Base-by-base conservation (phyloP, 192 early-diverging fungal genomes). In the Rhizophagus sp. region DNA sequence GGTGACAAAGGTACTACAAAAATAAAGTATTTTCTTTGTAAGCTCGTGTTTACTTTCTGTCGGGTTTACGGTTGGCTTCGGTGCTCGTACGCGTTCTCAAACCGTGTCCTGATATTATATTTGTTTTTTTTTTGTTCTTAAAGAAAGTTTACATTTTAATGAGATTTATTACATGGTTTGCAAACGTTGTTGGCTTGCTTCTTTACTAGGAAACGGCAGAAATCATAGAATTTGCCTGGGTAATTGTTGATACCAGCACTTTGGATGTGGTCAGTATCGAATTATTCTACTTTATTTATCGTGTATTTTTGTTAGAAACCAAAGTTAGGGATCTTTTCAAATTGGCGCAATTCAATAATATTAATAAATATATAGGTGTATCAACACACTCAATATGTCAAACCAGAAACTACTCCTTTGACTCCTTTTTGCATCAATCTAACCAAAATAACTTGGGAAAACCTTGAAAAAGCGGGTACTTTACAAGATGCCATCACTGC, bases 371-470 rank as follows among this genome's bases (percentile, higher is more conserved):
- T 33, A 24, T 62, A 79, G 78, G 78, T 82, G 19, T 79, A 90
- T 75, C 83, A 89, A 73, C 82, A 88, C 36, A 82, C 85, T 66
- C 76, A 64, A 25, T 87, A 89, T 64, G 85, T 88, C 61, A 86
- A 87, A 73, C 90, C 88, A 11, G 82, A 88, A 79, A 68, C 72
- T 34, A 88, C 87, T 0, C 83, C 87, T 7, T 75, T 92, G 12
- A 90, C 92, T 13, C 61, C 87, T 8, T 92, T 92, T 68, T 90
- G 91, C 75, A 88, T 90, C 27, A 75, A 73, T 24, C 81, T 93
- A 22, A 91, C 89, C 10, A 90, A 90, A 8, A 89, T 93, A 79
- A 88, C 89, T 6, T 83, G 80, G 73, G 90, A 90, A 36, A 84
- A 68, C 39, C 68, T 92, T 12, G 85, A 84, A n/a, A 74, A 81